Percentiles rank a stretch among this genome's conserved stretches.
Conservation (phyloP, 1,139 yeast species). For the Candida sp. region DNA sequence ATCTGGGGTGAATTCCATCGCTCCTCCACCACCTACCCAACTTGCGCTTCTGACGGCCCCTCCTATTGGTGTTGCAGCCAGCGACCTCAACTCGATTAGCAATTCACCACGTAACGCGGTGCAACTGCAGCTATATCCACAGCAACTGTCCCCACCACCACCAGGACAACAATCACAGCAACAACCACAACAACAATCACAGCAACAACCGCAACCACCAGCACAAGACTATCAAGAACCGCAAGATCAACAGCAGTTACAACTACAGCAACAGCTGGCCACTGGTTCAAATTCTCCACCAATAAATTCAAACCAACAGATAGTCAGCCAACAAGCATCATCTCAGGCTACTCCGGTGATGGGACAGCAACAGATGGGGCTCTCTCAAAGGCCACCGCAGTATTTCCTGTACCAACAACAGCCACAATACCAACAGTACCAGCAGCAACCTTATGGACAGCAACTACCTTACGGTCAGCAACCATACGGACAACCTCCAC, state of each 20-base stretch:
- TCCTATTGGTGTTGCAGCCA: too few relatives aligned
- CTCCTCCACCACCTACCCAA: neutral
- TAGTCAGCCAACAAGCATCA: too few relatives aligned
- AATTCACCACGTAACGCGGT: too few relatives aligned
- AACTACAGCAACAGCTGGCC: neutral
- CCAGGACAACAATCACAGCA: too few relatives aligned
- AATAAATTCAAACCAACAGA: too few relatives aligned
- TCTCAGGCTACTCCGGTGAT: too few relatives aligned
- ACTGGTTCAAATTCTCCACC: too few relatives aligned
- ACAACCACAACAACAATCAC: neutral
- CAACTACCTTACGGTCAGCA: constrained; percentile 12
- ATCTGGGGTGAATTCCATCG: neutral
- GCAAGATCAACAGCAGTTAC: neutral
- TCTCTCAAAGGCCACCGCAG: too few relatives aligned
- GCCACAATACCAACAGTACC: constrained; percentile 6
- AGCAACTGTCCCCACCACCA: neutral
- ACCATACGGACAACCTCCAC: neutral
- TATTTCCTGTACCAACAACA: neutral
- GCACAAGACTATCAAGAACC: too few relatives aligned
- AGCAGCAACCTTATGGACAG: constrained; percentile 4
- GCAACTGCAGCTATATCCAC: too few relatives aligned
- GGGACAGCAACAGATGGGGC: too few relatives aligned
- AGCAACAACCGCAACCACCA: neutral
- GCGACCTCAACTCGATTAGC: too few relatives aligned
- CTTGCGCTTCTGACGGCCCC: neutral